Evolutionary conservation across 2,329 filamentous ascomycete genomes (phyloP).

Genomic region (Dryadomyces quercivorus): DNA sequence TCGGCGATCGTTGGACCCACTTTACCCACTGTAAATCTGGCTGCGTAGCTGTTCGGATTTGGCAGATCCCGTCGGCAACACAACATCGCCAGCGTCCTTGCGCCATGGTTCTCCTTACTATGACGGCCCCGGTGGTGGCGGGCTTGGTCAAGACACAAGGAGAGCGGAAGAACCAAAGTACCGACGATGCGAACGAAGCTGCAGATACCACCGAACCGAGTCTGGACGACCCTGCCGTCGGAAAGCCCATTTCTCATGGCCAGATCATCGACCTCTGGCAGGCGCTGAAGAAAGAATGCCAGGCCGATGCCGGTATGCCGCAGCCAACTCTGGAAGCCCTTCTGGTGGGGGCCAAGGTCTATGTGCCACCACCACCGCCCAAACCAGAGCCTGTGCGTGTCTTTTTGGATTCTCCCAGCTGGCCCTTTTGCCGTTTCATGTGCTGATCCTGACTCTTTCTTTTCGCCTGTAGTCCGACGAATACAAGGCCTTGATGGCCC

Average conservation of each 20-base stretch:
- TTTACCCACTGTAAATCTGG: neutral
- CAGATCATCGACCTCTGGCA: slow-evolving; percentile 55
- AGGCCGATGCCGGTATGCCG: slow-evolving; percentile 10
- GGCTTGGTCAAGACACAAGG: slow-evolving; percentile 31
- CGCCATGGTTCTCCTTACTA: slow-evolving; percentile 65
- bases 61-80: neutral
- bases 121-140: slow-evolving; percentile 56
- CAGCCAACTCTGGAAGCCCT: slow-evolving; percentile 52
- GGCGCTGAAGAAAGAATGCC: slow-evolving; percentile 27
- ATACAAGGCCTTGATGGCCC: slow-evolving; percentile 79
- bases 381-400: slow-evolving; percentile 60
- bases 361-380: slow-evolving; percentile 65
- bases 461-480: slow-evolving; percentile 48
- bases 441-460: neutral
- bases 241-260: slow-evolving; percentile 58
- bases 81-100: too few relatives aligned
- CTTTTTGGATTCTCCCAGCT: neutral
- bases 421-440: neutral
- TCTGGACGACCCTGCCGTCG: slow-evolving; percentile 37
- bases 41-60: neutral
- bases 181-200: neutral
- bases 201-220: slow-evolving; percentile 29
- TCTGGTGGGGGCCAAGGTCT: slow-evolving; percentile 59
- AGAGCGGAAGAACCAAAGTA: slow-evolving; percentile 9
- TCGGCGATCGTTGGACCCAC: neutral